A percentile compares a stretch with the other conserved stretches of the same genome.
These are phyloP conservation scores for Aspergillus pseudonomiae DNA, from an alignment of 2,329 filamentous ascomycete genomes.

Conservation along the genomic window DNA sequence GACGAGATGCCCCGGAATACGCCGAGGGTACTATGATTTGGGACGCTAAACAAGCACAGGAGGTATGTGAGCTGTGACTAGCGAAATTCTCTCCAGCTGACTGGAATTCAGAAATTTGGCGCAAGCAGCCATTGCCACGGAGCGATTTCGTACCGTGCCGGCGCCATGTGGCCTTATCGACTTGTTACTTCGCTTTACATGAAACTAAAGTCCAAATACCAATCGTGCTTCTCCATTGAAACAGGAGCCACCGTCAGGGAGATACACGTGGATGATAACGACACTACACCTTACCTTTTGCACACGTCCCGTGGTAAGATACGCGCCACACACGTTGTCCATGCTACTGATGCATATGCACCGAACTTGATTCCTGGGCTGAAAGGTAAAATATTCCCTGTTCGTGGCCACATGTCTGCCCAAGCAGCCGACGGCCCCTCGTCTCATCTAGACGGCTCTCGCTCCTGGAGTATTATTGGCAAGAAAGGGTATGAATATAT, in stretches of 20 bases:
- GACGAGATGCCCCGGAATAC: slow-evolving; percentile 11
- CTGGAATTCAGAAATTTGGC: background rate
- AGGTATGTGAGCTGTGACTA: slow-evolving; percentile 18
- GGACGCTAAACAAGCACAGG: slow-evolving; percentile 15
- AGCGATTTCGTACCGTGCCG: slow-evolving; percentile 20
- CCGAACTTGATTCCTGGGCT: slow-evolving; percentile 48
- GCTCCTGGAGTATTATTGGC: slow-evolving; percentile 27
- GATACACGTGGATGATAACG: slow-evolving; percentile 6
- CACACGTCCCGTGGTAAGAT: slow-evolving; percentile 50
- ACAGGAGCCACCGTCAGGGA: slow-evolving; percentile 22
- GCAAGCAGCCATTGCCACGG: slow-evolving; percentile 15
- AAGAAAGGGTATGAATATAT: slow-evolving; percentile 43
- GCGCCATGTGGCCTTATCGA: slow-evolving; percentile 31
- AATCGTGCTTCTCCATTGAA: slow-evolving; percentile 21
- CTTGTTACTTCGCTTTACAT: slow-evolving; percentile 27
- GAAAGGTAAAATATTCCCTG: slow-evolving; percentile 53
- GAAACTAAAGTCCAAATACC: slow-evolving; percentile 17
- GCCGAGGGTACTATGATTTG: slow-evolving; percentile 8
- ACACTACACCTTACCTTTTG: background rate
- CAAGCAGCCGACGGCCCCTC: slow-evolving; percentile 36
- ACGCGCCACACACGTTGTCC: slow-evolving; percentile 47
- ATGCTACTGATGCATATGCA: slow-evolving; percentile 60
- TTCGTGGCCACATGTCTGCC: slow-evolving; percentile 56
- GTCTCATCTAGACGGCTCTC: slow-evolving; percentile 11
- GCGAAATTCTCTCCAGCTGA: background rate